Evolutionary conservation across 2,329 filamentous ascomycete species (phyloP).

Genomic region (Xylariaceae sp.): DNA sequence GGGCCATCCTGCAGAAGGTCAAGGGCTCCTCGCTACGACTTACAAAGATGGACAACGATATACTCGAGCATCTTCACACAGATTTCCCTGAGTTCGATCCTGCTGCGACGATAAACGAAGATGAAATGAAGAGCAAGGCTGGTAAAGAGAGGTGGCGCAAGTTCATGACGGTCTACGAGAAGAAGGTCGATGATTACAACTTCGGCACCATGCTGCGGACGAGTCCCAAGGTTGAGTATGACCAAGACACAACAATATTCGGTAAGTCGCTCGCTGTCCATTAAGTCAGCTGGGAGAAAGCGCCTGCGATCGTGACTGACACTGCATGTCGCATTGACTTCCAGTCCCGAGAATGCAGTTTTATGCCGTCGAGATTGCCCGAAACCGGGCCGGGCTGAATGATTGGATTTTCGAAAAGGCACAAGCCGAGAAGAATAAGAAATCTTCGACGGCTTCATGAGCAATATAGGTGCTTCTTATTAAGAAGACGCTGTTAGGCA

Average conservation of each 20-base stretch:
- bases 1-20: conserved; percentile 87
- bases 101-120: conserved; percentile 74
- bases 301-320: conserved; percentile 24
- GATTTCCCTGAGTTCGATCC: conserved; percentile 94
- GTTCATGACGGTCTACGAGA: conserved; percentile 92
- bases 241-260: conserved; percentile 85
- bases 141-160: conserved; percentile 94
- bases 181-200: conserved; percentile 94
- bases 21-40: conserved; percentile 84
- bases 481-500: neutral
- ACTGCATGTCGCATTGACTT: conserved; percentile 29
- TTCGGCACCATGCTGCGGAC: conserved; percentile 90
- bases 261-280: conserved; percentile 45
- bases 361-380: conserved; percentile 71
- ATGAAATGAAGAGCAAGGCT: conserved; percentile 94
- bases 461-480: neutral
- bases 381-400: conserved; percentile 85
- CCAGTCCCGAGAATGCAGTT: conserved; percentile 65
- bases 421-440: conserved; percentile 51
- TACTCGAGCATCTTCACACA: conserved; percentile 78
- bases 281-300: conserved; percentile 33
- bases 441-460: neutral
- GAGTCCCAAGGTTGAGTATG: conserved; percentile 77
- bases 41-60: conserved; percentile 93
- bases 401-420: conserved; percentile 94